A percentile compares a stretch with the other conserved stretches of the same genome.
These are phyloP conservation scores for Candida ulmi DNA, from an alignment of 805 yeast species.

Conservation along the genomic window DNA sequence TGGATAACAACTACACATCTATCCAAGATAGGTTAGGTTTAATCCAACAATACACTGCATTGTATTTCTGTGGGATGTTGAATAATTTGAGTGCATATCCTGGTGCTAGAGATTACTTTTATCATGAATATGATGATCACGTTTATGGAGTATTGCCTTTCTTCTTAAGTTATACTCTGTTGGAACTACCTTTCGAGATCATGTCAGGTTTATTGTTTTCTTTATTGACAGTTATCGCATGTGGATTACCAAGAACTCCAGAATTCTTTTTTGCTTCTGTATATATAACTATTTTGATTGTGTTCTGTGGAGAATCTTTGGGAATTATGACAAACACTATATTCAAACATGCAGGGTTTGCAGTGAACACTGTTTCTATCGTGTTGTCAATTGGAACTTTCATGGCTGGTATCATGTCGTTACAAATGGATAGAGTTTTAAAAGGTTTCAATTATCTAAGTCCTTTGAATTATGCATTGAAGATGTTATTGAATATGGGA, in stretches of 20 bases:
- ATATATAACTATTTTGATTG: constrained; percentile 45
- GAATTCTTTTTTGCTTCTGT: constrained; percentile 62
- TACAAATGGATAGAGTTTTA: constrained; percentile 66
- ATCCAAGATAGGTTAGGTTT: constrained; percentile 69
- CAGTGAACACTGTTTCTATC: constrained; percentile 65
- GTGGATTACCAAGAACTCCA: constrained; percentile 67
- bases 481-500: constrained; percentile 49
- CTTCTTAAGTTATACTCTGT: constrained; percentile 48
- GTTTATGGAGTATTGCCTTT: constrained; percentile 67
- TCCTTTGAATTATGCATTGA: constrained; percentile 70
- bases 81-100: constrained; percentile 77
- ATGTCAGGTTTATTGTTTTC: constrained; percentile 54
- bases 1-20: constrained; percentile 41
- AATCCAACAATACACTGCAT: constrained; percentile 64
- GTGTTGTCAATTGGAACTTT: constrained; percentile 65
- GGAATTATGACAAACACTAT: constrained; percentile 77
- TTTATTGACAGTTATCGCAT: constrained; percentile 57
- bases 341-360: constrained; percentile 73
- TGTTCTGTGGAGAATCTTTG: constrained; percentile 77
- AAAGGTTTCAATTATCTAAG: constrained; percentile 69
- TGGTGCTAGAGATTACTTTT: constrained; percentile 66
- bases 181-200: constrained; percentile 67
- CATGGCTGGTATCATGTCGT: constrained; percentile 82
- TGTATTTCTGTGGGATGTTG: constrained; percentile 78
- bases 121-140: constrained; percentile 72